phyloP scores from a whole-genome alignment of 176 grass and related monocot species.

The Tillandsia fasciculata region DNA sequence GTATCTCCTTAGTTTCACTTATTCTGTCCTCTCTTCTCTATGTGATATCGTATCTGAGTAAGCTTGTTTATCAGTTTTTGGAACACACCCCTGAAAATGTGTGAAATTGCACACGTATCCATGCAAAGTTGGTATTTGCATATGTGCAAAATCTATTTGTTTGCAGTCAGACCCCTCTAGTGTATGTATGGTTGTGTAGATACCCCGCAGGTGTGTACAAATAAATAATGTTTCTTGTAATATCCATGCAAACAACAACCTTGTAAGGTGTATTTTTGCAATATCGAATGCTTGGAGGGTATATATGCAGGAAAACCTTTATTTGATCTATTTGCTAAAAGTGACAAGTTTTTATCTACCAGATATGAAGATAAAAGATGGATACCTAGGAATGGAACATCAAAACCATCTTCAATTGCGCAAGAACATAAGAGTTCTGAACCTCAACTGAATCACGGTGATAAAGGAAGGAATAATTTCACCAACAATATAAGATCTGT shows the following conservation, averaged over 20 bases:
- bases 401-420: slow-evolving; percentile 22
- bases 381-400: slow-evolving; percentile 65
- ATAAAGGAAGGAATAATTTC: slow-evolving; percentile 22
- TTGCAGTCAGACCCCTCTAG: too few relatives aligned
- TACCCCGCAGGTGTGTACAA: too few relatives aligned
- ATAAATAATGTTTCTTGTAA: background rate
- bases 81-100: too few relatives aligned
- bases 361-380: slow-evolving; percentile 99
- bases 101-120: too few relatives aligned
- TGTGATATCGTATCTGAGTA: too few relatives aligned
- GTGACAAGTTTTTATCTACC: slow-evolving; percentile 17
- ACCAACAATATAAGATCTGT: slow-evolving; percentile 48
- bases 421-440: slow-evolving; percentile 46
- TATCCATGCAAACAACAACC: too few relatives aligned
- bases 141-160: too few relatives aligned
- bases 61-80: too few relatives aligned
- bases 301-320: background rate
- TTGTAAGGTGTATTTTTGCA: too few relatives aligned
- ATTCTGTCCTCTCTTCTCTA: slow-evolving; percentile 8
- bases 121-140: too few relatives aligned
- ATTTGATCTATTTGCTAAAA: background rate
- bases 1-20: slow-evolving; percentile 15
- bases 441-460: slow-evolving; percentile 33
- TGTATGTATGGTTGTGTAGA: too few relatives aligned
- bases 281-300: too few relatives aligned